Evolutionary conservation across 2,329 filamentous ascomycete genomes (phyloP).

Genomic region (Erysiphe pisi): DNA sequence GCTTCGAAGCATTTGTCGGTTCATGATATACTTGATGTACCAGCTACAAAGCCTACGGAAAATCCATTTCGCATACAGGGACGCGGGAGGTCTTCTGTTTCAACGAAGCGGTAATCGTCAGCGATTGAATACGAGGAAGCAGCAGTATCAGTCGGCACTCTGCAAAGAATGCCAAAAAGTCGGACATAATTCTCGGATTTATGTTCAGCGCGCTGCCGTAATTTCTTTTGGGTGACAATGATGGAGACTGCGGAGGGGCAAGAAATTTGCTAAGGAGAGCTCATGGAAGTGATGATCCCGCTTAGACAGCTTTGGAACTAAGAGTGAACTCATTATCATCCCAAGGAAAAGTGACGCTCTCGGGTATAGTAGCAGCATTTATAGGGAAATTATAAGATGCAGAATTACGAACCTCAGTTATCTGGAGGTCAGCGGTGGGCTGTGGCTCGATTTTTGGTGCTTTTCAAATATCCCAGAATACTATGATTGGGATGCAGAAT

Average conservation of each 20-base stretch:
- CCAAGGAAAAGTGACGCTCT: neutral
- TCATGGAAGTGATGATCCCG: neutral
- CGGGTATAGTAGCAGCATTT: neutral
- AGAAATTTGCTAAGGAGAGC: neutral
- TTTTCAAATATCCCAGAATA: neutral
- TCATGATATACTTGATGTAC: too few relatives aligned
- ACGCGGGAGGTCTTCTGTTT: too few relatives aligned
- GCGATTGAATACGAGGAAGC: too few relatives aligned
- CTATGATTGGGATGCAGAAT: neutral
- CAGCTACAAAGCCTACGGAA: too few relatives aligned
- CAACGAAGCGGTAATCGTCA: too few relatives aligned
- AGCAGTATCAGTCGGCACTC: too few relatives aligned
- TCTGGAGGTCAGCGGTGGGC: neutral
- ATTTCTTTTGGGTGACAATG: too few relatives aligned
- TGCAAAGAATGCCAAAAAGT: too few relatives aligned
- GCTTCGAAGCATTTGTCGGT: too few relatives aligned
- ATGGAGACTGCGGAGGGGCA: neutral
- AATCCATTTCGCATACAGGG: too few relatives aligned
- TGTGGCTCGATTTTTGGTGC: neutral
- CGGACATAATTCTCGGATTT: too few relatives aligned
- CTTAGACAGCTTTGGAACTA: neutral
- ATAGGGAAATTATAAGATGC: neutral
- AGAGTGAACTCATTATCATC: neutral
- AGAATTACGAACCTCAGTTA: neutral
- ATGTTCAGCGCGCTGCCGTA: too few relatives aligned